Percentiles rank a stretch among this genome's conserved stretches.
Conservation (phyloP, 2,329 filamentous ascomycete species). For the Harringtonia aguacate region DNA sequence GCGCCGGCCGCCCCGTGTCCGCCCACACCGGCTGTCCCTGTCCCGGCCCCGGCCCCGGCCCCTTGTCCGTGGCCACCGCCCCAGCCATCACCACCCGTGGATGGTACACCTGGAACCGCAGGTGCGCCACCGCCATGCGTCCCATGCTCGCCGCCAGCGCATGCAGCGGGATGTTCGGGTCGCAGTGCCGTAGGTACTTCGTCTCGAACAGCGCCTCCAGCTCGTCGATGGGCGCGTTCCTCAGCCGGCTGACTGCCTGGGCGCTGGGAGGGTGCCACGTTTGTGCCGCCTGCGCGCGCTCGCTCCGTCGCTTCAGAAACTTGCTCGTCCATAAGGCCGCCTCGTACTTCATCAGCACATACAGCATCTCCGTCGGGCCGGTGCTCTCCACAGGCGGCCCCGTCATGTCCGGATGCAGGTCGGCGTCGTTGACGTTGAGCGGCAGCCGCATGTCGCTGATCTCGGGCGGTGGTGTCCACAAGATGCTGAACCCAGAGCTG, state of each 20-base stretch:
- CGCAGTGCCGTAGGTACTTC: conserved; percentile 14
- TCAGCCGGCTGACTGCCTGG: conserved; percentile 5
- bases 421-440: conserved; percentile 44
- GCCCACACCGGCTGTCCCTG: background rate
- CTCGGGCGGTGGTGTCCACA: conserved; percentile 24
- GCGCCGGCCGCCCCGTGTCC: background rate
- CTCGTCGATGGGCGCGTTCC: conserved; percentile 16
- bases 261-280: background rate
- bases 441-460: conserved; percentile 37
- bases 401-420: conserved; percentile 36
- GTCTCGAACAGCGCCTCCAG: conserved; percentile 15
- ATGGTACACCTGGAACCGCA: conserved; percentile 19
- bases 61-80: background rate
- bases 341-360: conserved; percentile 20
- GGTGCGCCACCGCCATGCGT: conserved; percentile 14
- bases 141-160: conserved; percentile 14
- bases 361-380: conserved; percentile 48
- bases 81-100: conserved; percentile 10
- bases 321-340: conserved; percentile 16
- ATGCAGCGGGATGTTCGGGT: conserved; percentile 19
- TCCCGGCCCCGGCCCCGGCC: too few species aligned
- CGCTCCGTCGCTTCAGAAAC: conserved; percentile 6
- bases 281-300: background rate
- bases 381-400: conserved; percentile 33
- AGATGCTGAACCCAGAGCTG: too few species aligned